A percentile compares a stretch with the other conserved stretches of the same genome.
phyloP scores from a whole-genome alignment of 345 rosid genomes.

The Gossypium arboreum region DNA sequence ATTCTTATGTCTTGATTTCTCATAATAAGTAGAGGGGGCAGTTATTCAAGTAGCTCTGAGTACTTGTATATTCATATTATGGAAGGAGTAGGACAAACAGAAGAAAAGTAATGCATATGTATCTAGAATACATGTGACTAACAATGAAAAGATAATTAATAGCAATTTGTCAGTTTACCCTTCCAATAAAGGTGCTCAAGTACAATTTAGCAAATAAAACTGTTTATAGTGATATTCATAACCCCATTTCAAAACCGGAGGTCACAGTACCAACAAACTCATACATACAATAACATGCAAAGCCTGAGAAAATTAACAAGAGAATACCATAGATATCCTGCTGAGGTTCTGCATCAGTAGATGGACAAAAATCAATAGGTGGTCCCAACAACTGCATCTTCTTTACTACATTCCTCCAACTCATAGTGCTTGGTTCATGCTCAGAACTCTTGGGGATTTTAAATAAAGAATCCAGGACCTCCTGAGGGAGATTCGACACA shows the following conservation, averaged over 20 bases:
- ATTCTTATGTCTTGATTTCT: background rate
- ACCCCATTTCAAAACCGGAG: background rate
- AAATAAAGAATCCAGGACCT: constrained; percentile 80
- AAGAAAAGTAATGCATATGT: background rate
- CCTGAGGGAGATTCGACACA: constrained; percentile 59
- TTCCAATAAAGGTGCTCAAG: background rate
- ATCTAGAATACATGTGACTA: background rate
- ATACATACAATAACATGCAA: background rate
- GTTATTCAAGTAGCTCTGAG: background rate
- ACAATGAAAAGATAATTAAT: background rate
- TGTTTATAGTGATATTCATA: background rate
- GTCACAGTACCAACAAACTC: background rate
- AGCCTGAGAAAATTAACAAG: constrained; percentile 5
- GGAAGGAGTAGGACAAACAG: background rate
- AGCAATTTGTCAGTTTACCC: background rate
- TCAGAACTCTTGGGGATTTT: constrained; percentile 55
- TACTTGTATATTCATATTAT: background rate
- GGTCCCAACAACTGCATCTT: constrained; percentile 69
- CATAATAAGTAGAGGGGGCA: background rate
- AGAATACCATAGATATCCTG: constrained; percentile 39
- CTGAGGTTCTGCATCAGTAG: constrained; percentile 40
- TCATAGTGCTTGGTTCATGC: constrained; percentile 67
- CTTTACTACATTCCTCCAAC: constrained; percentile 81
- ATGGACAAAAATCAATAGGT: constrained; percentile 38
- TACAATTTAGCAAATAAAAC: background rate